Conservation (phyloP, 208 protist genomes). For the Histomonas meleagridis region DNA sequence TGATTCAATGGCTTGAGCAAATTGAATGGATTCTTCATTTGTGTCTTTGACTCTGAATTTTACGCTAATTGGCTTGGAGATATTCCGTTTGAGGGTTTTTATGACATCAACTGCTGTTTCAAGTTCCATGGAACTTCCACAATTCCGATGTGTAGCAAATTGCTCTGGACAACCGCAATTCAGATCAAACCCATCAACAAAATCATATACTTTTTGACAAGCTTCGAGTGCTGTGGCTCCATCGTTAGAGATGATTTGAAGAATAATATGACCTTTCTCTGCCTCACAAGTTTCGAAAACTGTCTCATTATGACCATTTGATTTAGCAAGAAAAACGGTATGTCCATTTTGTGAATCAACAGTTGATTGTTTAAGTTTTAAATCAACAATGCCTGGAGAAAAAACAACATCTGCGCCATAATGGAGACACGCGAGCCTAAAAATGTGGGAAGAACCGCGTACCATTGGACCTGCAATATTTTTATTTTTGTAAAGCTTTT, state of each 20-base stretch:
- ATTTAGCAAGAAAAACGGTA: background rate
- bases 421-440: background rate
- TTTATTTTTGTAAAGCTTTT: background rate
- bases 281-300: background rate
- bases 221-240: background rate
- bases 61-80: background rate
- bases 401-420: background rate
- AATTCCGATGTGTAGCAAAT: background rate
- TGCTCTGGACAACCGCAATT: slow-evolving; percentile 12
- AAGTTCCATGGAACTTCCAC: background rate
- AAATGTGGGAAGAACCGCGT: background rate
- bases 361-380: background rate
- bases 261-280: slow-evolving; percentile 11
- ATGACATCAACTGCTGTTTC: slow-evolving; percentile 13
- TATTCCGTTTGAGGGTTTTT: background rate
- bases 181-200: background rate
- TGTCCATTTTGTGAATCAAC: background rate
- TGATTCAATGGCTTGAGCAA: background rate
- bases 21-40: slow-evolving; percentile 29
- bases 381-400: background rate
- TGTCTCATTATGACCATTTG: background rate
- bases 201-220: background rate
- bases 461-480: slow-evolving; percentile 19
- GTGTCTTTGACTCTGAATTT: background rate
- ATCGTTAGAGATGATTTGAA: background rate